Percentiles rank a stretch among this genome's conserved stretches.
These are phyloP conservation scores for Barnettozyma vustinii DNA, from an alignment of 805 yeast species.

Conservation along the genomic window DNA sequence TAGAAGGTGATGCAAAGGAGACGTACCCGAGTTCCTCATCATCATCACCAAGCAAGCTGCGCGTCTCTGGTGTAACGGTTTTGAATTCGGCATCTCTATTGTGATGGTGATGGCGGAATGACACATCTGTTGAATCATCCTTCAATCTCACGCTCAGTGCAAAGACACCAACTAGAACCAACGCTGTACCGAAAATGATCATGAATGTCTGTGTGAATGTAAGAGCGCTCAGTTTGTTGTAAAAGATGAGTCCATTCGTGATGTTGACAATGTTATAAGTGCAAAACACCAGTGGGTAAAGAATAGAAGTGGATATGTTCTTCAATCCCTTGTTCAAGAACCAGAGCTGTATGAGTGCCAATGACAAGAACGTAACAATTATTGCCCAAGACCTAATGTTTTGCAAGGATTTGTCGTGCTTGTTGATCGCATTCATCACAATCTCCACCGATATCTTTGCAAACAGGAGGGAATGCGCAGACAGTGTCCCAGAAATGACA, in stretches of 20 bases:
- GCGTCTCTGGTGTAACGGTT: conserved; percentile 4
- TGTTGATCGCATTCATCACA: conserved; percentile 38
- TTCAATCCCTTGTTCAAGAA: conserved; percentile 71
- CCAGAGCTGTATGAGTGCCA: conserved; percentile 68
- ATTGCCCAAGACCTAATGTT: conserved; percentile 44
- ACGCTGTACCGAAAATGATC: conserved; percentile 52
- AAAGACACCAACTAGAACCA: conserved; percentile 64
- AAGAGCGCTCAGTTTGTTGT: conserved; percentile 17
- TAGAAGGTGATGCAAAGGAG: conserved; percentile 36
- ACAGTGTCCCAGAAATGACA: conserved; percentile 63
- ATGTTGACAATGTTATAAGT: conserved; percentile 66
- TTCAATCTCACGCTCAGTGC: conserved; percentile 75
- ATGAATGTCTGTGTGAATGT: not conserved
- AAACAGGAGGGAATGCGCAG: conserved; percentile 79
- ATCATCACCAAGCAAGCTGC: conserved; percentile 8
- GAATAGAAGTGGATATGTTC: conserved; percentile 63
- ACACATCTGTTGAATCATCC: conserved; percentile 49
- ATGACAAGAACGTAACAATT: conserved; percentile 45
- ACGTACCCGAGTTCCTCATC: conserved; percentile 26
- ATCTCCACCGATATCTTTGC: conserved; percentile 84
- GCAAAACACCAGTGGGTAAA: conserved; percentile 83
- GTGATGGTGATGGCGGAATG: not conserved
- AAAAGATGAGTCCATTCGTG: conserved; percentile 27
- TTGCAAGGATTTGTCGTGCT: conserved; percentile 33
- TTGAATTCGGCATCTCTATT: not conserved